Conservation (phyloP, 139 green algal genomes). For the Penium margaritaceum region DNA sequence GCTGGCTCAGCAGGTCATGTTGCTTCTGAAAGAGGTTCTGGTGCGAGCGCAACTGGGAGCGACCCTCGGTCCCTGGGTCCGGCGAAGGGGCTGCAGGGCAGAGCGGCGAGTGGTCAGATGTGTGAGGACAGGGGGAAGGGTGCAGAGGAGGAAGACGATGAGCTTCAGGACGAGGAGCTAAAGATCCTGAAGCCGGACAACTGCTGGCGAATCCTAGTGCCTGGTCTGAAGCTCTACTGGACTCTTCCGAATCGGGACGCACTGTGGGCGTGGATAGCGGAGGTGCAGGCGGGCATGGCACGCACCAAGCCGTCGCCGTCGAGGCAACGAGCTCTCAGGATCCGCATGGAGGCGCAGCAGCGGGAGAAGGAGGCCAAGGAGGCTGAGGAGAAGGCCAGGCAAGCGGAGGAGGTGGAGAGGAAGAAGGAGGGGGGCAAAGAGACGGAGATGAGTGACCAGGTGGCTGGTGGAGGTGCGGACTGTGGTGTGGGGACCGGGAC, state of each 20-base stretch:
- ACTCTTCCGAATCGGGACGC: constrained; percentile 32
- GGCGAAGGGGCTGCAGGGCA: not conserved
- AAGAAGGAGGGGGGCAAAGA: too few species aligned
- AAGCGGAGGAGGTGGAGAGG: too few species aligned
- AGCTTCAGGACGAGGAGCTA: constrained; percentile 1
- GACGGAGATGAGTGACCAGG: too few species aligned
- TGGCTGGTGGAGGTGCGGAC: too few species aligned
- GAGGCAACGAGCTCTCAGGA: too few species aligned
- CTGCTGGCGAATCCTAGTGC: constrained; percentile 27
- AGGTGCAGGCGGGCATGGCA: constrained; percentile 9
- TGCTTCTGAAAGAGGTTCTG: not conserved
- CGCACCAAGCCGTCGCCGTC: constrained; percentile 34
- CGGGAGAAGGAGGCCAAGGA: too few species aligned
- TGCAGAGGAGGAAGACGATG: not conserved
- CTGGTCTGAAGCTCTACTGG: constrained; percentile 27
- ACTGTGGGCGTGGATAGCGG: constrained; percentile 29
- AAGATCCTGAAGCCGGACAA: constrained; percentile 21
- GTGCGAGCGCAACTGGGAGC: not conserved
- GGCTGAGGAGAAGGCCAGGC: too few species aligned
- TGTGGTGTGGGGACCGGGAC: too few species aligned
- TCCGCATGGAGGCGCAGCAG: too few species aligned
- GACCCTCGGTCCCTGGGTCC: too few species aligned
- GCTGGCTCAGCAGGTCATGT: not conserved
- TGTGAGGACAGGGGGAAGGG: not conserved
- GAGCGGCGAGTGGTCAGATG: not conserved